phyloP scores from a whole-genome alignment of 192 early-diverging fungal species.

The Chytriomyces sp. region DNA sequence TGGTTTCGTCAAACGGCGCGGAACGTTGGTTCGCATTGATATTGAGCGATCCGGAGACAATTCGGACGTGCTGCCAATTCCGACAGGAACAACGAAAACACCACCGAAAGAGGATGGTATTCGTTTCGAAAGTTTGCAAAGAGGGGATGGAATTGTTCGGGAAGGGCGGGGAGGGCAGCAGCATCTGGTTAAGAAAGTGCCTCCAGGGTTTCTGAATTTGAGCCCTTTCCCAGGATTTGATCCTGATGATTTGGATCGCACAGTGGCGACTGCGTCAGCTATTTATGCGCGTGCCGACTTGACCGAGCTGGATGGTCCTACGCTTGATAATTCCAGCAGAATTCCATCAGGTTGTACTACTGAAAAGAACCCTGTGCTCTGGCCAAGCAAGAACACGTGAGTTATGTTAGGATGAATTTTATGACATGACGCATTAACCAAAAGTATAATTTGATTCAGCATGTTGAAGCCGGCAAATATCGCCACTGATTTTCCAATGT shows the following conservation, averaged over 20 bases:
- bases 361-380: constrained; percentile 59
- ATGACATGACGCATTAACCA: neutral
- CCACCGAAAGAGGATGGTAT: constrained; percentile 18
- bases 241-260: constrained; percentile 51
- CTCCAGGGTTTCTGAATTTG: constrained; percentile 50
- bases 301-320: constrained; percentile 3
- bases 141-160: constrained; percentile 17
- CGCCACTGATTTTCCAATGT: constrained; percentile 56
- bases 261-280: constrained; percentile 38
- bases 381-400: constrained; percentile 56
- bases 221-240: constrained; percentile 62
- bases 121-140: neutral
- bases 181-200: constrained; percentile 25
- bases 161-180: neutral
- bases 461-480: constrained; percentile 38
- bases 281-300: constrained; percentile 46
- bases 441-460: constrained; percentile 30
- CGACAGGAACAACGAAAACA: constrained; percentile 28
- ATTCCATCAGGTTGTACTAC: constrained; percentile 51
- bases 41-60: neutral
- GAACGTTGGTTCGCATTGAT: constrained; percentile 17
- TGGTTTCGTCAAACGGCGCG: constrained; percentile 31
- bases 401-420: constrained; percentile 20
- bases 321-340: constrained; percentile 17
- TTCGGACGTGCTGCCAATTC: constrained; percentile 15